These are phyloP conservation scores for Irpex sp. DNA, from an alignment of 1,284 basidiomycete species.

Conservation along the genomic window DNA sequence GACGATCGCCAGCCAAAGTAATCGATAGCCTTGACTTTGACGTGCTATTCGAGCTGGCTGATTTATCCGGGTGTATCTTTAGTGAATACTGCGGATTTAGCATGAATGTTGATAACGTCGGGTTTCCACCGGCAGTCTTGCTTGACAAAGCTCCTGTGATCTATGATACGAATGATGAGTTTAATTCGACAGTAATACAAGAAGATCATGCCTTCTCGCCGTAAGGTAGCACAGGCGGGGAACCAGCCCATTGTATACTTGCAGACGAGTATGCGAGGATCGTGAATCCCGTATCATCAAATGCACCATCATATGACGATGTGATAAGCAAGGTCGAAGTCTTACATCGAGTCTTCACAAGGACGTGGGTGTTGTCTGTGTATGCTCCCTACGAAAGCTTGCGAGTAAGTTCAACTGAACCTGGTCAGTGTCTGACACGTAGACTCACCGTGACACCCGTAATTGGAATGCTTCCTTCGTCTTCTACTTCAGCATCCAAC, in stretches of 20 bases:
- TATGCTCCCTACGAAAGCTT: conserved; percentile 55
- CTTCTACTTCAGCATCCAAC: conserved; percentile 54
- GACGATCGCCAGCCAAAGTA: conserved; percentile 54
- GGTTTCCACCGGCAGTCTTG: conserved; percentile 83
- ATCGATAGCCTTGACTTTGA: conserved; percentile 46
- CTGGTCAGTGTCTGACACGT: too few species aligned
- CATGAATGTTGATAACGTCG: conserved; percentile 78
- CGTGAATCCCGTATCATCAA: conserved; percentile 60
- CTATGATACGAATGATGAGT: conserved; percentile 31
- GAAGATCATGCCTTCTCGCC: conserved; percentile 35
- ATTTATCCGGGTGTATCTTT: conserved; percentile 40
- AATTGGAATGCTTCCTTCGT: conserved; percentile 8
- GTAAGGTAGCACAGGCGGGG: conserved; percentile 36
- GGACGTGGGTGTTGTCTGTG: conserved; percentile 73
- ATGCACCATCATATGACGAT: conserved; percentile 62
- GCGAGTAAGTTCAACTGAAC: too few species aligned
- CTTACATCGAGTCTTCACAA: conserved; percentile 40
- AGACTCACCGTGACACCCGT: conserved; percentile 20
- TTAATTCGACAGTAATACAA: not conserved
- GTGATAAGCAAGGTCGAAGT: conserved; percentile 35
- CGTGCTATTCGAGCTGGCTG: conserved; percentile 5
- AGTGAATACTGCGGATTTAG: conserved; percentile 87
- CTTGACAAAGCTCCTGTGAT: conserved; percentile 60
- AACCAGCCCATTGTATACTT: conserved; percentile 48
- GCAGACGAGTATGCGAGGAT: conserved; percentile 51